Conservation (phyloP, 2,329 filamentous ascomycete species). For the Paraconiothyrium brasiliense region DNA sequence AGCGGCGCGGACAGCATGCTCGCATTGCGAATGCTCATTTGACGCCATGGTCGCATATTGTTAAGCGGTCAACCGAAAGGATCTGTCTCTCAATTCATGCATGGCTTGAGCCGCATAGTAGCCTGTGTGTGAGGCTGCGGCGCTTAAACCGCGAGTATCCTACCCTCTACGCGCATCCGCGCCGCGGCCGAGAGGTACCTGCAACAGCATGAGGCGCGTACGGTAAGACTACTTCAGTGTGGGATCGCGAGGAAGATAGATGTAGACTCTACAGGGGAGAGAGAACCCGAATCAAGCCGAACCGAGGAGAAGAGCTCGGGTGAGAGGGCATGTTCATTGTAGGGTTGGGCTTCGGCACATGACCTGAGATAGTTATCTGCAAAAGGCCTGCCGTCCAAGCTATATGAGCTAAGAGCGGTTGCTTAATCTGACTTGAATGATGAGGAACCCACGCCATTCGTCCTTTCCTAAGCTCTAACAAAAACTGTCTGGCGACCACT, state of each 20-base stretch:
- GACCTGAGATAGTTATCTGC: neutral
- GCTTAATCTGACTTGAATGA: neutral
- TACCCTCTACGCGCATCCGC: neutral
- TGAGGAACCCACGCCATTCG: neutral
- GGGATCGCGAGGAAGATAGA: neutral
- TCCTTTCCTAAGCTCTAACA: neutral
- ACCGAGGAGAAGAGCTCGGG: neutral
- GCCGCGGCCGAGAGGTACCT: constrained; percentile 8
- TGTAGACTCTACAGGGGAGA: neutral
- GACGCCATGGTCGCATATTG: neutral
- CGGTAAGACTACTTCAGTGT: neutral
- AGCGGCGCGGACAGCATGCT: neutral
- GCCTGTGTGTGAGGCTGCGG: constrained; percentile 4
- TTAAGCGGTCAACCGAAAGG: neutral
- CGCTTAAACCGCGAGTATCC: neutral
- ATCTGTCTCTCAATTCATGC: constrained; percentile 1
- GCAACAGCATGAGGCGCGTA: constrained; percentile 3
- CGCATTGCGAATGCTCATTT: neutral
- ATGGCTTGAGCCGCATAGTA: constrained; percentile 5
- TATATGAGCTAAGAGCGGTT: neutral
- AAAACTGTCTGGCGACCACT: constrained; percentile 6
- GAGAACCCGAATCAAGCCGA: neutral
- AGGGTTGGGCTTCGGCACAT: neutral
- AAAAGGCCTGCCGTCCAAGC: neutral
- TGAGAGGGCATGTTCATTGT: neutral